Conservation (phyloP, 2,329 filamentous ascomycete species). For the Cyphellophora attinorum region DNA sequence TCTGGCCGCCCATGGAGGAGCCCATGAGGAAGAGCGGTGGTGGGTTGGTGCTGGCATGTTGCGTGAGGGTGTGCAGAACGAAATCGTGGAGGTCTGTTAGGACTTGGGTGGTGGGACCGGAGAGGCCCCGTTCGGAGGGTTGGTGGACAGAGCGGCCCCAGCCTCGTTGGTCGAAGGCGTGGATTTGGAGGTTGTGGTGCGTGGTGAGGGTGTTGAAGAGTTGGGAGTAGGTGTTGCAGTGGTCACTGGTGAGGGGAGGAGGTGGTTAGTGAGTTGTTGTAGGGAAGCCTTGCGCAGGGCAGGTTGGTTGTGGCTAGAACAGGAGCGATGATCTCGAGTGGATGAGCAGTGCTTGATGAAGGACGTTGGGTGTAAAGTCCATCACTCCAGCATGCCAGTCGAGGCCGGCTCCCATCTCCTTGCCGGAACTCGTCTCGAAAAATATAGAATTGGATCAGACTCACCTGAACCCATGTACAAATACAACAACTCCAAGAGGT, state of each 20-base stretch:
- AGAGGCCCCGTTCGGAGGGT: slow-evolving; percentile 48
- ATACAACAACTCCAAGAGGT: slow-evolving; percentile 61
- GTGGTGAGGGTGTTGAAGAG: slow-evolving; percentile 63
- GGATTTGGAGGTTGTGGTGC: slow-evolving; percentile 60
- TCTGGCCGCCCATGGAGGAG: slow-evolving; percentile 82
- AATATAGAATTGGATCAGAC: background rate
- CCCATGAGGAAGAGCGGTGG: slow-evolving; percentile 73
- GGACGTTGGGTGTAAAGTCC: no score
- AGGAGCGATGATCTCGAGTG: no score
- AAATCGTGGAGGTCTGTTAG: slow-evolving; percentile 72
- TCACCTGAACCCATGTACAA: slow-evolving; percentile 68
- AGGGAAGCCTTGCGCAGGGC: no score
- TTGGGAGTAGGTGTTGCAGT: slow-evolving; percentile 59
- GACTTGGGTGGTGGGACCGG: slow-evolving; percentile 64
- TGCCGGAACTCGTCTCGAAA: no score
- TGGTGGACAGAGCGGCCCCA: slow-evolving; percentile 68
- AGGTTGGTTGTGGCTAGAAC: no score
- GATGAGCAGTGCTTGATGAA: no score
- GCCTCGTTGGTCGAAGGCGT: slow-evolving; percentile 75
- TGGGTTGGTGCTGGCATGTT: slow-evolving; percentile 24
- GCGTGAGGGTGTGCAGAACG: slow-evolving; percentile 44
- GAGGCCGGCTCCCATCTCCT: no score
- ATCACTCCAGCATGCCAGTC: no score
- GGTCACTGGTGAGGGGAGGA: slow-evolving; percentile 8
- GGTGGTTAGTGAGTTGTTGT: slow-evolving; percentile 2